Evolutionary conservation across 2,329 filamentous ascomycete genomes (phyloP).

Genomic region (Aspergillus candidus): DNA sequence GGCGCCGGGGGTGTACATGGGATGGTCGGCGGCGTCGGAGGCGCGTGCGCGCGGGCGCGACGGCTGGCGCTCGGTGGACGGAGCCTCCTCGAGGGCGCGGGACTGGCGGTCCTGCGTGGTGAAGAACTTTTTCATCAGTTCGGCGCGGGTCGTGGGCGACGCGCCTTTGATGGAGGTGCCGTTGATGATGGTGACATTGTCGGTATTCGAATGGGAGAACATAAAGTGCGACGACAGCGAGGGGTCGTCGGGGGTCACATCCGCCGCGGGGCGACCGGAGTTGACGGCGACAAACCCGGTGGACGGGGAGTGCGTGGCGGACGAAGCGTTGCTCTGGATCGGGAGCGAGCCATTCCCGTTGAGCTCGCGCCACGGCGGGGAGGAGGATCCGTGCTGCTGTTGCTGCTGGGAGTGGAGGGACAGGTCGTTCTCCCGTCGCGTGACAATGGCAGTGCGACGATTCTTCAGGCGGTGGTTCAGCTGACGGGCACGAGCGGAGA

Average conservation of each 20-base stretch:
- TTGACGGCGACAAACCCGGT: slow-evolving; percentile 57
- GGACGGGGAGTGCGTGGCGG: slow-evolving; percentile 41
- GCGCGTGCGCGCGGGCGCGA: slow-evolving; percentile 27
- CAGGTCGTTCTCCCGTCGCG: slow-evolving; percentile 49
- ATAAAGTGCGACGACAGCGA: slow-evolving; percentile 31
- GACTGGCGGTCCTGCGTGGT: slow-evolving; percentile 51
- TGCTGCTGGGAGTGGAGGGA: slow-evolving; percentile 26
- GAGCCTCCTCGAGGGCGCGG: slow-evolving; percentile 32
- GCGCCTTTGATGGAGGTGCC: slow-evolving; percentile 47
- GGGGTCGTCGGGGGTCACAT: slow-evolving; percentile 27
- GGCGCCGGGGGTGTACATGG: slow-evolving; percentile 37
- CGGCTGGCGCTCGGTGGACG: slow-evolving; percentile 22
- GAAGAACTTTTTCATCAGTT: slow-evolving; percentile 58
- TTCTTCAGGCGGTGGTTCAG: slow-evolving; percentile 75
- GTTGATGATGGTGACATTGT: slow-evolving; percentile 46
- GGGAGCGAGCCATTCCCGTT: slow-evolving; percentile 23
- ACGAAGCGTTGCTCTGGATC: slow-evolving; percentile 23
- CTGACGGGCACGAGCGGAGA: slow-evolving; percentile 66
- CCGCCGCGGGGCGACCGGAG: slow-evolving; percentile 39
- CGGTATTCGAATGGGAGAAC: slow-evolving; percentile 38
- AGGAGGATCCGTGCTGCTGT: slow-evolving; percentile 27
- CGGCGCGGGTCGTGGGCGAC: slow-evolving; percentile 52
- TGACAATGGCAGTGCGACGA: slow-evolving; percentile 65
- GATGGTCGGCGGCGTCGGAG: slow-evolving; percentile 33
- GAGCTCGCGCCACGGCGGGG: slow-evolving; percentile 34